These are phyloP conservation scores for Pseudocercospora pini-densiflorae DNA, from an alignment of 2,329 filamentous ascomycete genomes.

Conservation along the genomic window DNA sequence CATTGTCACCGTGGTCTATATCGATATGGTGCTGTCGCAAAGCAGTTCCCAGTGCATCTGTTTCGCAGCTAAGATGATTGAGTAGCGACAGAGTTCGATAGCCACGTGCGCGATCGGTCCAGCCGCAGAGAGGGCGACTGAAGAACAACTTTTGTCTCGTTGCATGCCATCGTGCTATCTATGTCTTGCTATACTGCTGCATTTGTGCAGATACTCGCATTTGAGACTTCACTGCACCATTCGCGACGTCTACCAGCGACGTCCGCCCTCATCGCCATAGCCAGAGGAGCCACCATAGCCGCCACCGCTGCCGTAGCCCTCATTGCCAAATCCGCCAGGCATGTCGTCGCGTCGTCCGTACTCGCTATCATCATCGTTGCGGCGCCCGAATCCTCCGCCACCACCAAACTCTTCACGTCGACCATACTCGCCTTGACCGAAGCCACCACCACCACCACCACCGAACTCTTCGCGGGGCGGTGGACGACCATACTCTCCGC, in stretches of 20 bases:
- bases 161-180: background rate
- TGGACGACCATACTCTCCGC: constrained; percentile 15
- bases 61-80: too few relatives aligned
- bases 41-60: too few relatives aligned
- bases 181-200: background rate
- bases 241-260: constrained; percentile 15
- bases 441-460: constrained; percentile 4
- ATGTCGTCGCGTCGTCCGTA: constrained; percentile 23
- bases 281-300: constrained; percentile 16
- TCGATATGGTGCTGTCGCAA: too few relatives aligned
- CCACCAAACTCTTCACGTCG: constrained; percentile 15
- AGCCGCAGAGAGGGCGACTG: background rate
- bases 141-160: background rate
- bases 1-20: too few relatives aligned
- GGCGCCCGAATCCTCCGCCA: constrained; percentile 11
- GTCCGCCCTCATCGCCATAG: constrained; percentile 14
- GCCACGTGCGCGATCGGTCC: background rate
- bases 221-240: background rate
- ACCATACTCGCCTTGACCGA: constrained; percentile 15
- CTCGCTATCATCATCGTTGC: constrained; percentile 9
- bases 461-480: constrained; percentile 11
- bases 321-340: constrained; percentile 26
- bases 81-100: too few relatives aligned
- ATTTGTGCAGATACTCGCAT: background rate
- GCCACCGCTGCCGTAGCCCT: constrained; percentile 22